Evolutionary conservation across 352 stramenopile genomes (phyloP).

Genomic region (Globisporangium spiculum): DNA sequence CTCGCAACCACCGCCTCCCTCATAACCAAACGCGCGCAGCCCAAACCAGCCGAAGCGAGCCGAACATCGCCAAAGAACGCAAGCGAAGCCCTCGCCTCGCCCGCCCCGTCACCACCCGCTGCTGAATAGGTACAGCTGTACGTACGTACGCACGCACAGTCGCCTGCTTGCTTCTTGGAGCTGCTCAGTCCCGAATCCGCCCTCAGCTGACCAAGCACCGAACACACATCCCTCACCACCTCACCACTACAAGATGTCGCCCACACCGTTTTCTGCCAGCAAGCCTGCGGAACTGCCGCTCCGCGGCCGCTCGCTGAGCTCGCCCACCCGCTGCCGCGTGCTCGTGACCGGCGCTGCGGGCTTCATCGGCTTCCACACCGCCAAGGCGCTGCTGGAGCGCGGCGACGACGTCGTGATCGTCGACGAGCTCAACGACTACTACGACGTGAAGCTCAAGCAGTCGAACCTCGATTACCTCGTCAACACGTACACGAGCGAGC

Average conservation of each 20-base stretch:
- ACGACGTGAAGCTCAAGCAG: slow-evolving; percentile 97
- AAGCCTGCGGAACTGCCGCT: slow-evolving; percentile 13
- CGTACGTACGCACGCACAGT: background rate
- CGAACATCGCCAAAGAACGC: slow-evolving; percentile 9
- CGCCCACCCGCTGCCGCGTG: slow-evolving; percentile 3
- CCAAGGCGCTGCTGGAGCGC: slow-evolving; percentile 79
- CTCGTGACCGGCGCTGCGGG: slow-evolving; percentile 94
- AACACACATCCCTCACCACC: background rate
- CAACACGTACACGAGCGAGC: slow-evolving; percentile 40
- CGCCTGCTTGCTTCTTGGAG: background rate
- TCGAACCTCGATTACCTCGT: slow-evolving; percentile 90
- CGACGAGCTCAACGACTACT: slow-evolving; percentile 99
- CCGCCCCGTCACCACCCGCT: background rate
- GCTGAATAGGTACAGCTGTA: background rate
- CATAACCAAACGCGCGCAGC: background rate
- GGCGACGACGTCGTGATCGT: slow-evolving; percentile 94
- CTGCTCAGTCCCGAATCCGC: slow-evolving; percentile 4
- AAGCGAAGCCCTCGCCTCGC: background rate
- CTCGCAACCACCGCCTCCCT: background rate
- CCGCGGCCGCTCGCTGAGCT: slow-evolving; percentile 9
- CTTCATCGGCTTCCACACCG: slow-evolving; percentile 97
- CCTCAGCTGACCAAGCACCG: background rate
- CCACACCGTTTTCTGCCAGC: slow-evolving; percentile 23
- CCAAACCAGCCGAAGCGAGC: slow-evolving; percentile 4
- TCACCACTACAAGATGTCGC: slow-evolving; percentile 19